Percentiles rank a stretch among this genome's conserved stretches.
Evolutionary conservation across 2,329 filamentous ascomycete genomes (phyloP).

Genomic region (Trichoderma arundinaceum): DNA sequence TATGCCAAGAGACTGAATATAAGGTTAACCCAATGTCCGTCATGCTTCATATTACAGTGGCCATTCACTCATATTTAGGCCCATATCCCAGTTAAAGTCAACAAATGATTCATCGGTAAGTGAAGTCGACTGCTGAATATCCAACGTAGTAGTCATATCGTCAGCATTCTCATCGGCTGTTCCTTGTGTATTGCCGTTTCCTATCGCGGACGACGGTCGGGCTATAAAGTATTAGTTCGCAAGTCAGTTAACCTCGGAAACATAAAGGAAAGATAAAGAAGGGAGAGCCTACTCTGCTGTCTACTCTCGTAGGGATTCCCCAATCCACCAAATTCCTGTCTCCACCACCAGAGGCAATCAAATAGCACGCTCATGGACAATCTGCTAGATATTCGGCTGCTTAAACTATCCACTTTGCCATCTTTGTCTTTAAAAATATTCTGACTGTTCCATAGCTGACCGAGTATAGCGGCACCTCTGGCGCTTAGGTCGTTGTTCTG

Average conservation of each 20-base stretch:
- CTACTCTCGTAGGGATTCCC: constrained; percentile 33
- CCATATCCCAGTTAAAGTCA: constrained; percentile 23
- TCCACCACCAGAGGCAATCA: constrained; percentile 62
- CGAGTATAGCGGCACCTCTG: constrained; percentile 58
- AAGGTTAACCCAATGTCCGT: too few species aligned
- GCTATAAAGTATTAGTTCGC: not conserved
- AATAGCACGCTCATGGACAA: constrained; percentile 61
- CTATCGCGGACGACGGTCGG: not conserved
- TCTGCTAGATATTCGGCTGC: constrained; percentile 52
- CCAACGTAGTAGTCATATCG: not conserved
- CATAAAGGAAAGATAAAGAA: not conserved
- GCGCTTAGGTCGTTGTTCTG: constrained; percentile 55
- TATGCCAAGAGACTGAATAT: too few species aligned
- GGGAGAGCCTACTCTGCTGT: constrained; percentile 14
- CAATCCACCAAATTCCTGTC: constrained; percentile 48
- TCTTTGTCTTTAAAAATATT: constrained; percentile 30
- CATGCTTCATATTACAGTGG: not conserved
- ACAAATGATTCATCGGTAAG: constrained; percentile 20
- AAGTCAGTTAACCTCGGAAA: not conserved
- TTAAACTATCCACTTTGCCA: constrained; percentile 28
- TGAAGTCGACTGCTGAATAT: not conserved
- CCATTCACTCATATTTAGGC: constrained; percentile 18
- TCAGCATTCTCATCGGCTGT: constrained; percentile 1
- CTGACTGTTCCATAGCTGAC: constrained; percentile 56
- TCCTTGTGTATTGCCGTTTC: not conserved